Evolutionary conservation across 192 early-diverging fungal genomes (phyloP), one percentile per base, ranked within the genome.

Genomic region (Kickxella alabastrina): DNA sequence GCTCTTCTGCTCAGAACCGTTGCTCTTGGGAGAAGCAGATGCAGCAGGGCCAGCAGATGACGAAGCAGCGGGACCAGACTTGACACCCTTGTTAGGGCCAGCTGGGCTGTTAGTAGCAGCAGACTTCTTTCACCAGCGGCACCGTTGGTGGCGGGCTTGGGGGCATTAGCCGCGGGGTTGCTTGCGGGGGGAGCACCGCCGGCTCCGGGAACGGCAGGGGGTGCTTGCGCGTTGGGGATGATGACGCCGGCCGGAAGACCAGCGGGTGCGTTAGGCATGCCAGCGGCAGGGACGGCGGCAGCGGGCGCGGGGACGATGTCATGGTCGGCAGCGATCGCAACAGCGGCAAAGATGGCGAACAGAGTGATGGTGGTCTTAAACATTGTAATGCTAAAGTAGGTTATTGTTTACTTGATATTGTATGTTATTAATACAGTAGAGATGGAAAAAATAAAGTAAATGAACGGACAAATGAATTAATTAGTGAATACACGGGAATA

Each of bases 351-450:
- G n/a, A 42, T 28, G 21, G 47, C 66, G 24, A 61, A 44, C n/a
- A 68, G 43, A 45, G 41, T 37, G 47, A 49, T 18, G 29, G 56
- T 49, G 41, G 49, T 44, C 65, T 68, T 68, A 51, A 56, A 49
- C 47, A 49, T 49, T 47, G 26, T 47, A 22, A 43, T 23, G 2
- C 41, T 43, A 43, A 24, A 8, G 22, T 43, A 23, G 12, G 18
- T 13, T 15, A 43, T 3, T 7, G 41, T 15, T 0, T 43, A 24
- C 4, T 22, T 43, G 41, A 21, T 13, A 43, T 12, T 22, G 22
- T 43, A 9, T 43, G 13, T 43, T 23, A 22, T 23, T 13, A 2
- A 13, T 22, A 23, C 17, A 43, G 41, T 18, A 43, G 23, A 43
- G 18, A 2, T 10, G 22, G 23, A 43, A 24, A 42, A 22, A 18